Evolutionary conservation across 225 moss, liverwort and hornwort genomes (phyloP), one percentile per base, ranked within the genome.

Genomic region (Polytrichum commune): DNA sequence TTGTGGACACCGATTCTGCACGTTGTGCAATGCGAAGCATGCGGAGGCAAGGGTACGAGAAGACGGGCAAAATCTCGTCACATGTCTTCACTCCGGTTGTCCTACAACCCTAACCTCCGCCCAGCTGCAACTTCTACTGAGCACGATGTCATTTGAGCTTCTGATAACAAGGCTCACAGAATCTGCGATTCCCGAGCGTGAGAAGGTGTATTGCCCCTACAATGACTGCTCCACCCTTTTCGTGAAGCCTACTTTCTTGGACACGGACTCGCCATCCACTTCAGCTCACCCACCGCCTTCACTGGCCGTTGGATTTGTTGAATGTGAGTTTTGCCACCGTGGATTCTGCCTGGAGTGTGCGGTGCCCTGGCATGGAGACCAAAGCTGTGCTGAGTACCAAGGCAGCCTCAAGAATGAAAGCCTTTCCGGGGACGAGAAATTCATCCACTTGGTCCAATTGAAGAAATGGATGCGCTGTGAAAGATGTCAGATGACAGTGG

Each of bases 341-440:
- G 78, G 70, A 8, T 84, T 87, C 69, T 84, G 86, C 27, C n/a
- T 84, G 20, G 61, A 84, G 19, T 84, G 84, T 62, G 71, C 53
- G 29, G 73, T 29, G 7, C 86, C 83, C 1, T 87, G 86, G 86
- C 86, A 84, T 30, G 75, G 67, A 8, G 8, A 76, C 62, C 55
- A 62, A 64, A 78, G 69, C 3, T 87, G 86, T 69, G 56, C 30
- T 2, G 62, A 86, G 71, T 80, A 58, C 62, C 83, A 58, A 2
- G 85, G 62, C 0, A 62, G 70, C 53, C 72, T 4, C n/a, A 62
- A 53, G 18, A 76, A 83, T 20, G 22, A 25, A 8, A 65, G 22
- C 5, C 29, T 19, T 25, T 67, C 67, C 22, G 83, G 80, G 13
- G 83, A 86, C 55, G 72, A 77, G 26, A 83, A 80, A 55, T 46